These are phyloP conservation scores for Chaetomiaceae sp. DNA, from an alignment of 2,329 filamentous ascomycete genomes.

Conservation along the genomic window DNA sequence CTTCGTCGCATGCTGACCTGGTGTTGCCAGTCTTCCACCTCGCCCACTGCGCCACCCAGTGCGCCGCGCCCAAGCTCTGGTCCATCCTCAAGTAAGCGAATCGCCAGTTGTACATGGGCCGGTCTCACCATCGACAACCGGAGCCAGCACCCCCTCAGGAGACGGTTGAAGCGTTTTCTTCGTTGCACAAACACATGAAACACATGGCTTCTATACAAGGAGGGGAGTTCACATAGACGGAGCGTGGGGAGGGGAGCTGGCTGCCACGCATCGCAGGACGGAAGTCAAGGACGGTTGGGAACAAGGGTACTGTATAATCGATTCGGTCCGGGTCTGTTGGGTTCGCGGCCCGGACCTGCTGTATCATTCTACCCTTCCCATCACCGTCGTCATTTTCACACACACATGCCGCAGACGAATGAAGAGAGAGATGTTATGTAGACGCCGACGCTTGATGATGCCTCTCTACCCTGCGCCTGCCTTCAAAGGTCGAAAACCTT, in stretches of 20 bases:
- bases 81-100: slow-evolving; percentile 72
- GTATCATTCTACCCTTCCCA: slow-evolving; percentile 16
- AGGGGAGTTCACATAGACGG: slow-evolving; percentile 13
- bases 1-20: background rate
- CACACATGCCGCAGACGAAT: background rate
- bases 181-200: no score
- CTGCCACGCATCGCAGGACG: slow-evolving; percentile 2
- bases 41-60: slow-evolving; percentile 86
- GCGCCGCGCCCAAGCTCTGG: slow-evolving; percentile 95
- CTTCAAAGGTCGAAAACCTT: no score
- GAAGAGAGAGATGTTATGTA: background rate
- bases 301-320: slow-evolving; percentile 14
- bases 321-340: background rate
- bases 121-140: slow-evolving; percentile 4
- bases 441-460: background rate
- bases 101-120: slow-evolving; percentile 5
- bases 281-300: slow-evolving; percentile 4
- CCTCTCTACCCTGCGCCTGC: no score
- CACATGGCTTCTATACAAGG: slow-evolving; percentile 14
- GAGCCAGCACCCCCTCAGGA: slow-evolving; percentile 6
- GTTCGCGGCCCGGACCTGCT: slow-evolving; percentile 6
- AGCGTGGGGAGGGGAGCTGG: slow-evolving; percentile 4
- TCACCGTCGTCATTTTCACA: slow-evolving; percentile 3
- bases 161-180: slow-evolving; percentile 12
- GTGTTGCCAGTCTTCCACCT: slow-evolving; percentile 82